phyloP scores from a whole-genome alignment of 192 early-diverging fungal genomes.

The Backusella macrospora region DNA sequence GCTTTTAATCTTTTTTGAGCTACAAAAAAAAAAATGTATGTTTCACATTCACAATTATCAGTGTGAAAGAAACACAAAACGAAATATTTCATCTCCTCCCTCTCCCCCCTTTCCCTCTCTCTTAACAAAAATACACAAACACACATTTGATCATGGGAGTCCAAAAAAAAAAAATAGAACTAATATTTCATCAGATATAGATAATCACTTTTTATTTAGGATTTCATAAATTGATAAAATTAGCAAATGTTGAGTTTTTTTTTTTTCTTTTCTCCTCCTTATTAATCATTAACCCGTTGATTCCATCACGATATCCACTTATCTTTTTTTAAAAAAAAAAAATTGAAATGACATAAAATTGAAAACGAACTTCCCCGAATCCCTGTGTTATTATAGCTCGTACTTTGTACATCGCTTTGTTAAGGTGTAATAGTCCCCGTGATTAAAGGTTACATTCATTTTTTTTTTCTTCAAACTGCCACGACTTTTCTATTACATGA shows the following conservation, averaged over 20 bases:
- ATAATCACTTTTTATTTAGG: background rate
- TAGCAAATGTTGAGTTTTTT: no score
- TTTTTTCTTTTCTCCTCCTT: no score
- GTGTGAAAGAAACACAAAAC: conserved; percentile 12
- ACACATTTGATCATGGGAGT: conserved; percentile 6
- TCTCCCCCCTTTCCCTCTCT: no score
- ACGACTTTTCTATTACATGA: conserved; percentile 10
- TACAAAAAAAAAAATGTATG: conserved; percentile 1
- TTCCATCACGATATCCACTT: no score
- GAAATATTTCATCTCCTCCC: conserved; percentile 9
- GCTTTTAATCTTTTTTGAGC: conserved; percentile 2
- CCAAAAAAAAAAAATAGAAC: conserved; percentile 3
- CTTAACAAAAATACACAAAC: conserved; percentile 5
- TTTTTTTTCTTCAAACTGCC: conserved; percentile 5
- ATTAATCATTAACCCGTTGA: no score
- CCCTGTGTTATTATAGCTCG: conserved; percentile 8
- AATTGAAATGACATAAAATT: background rate
- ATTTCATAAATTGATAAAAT: no score
- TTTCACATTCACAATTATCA: conserved; percentile 9
- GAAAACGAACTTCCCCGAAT: background rate
- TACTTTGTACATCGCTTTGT: conserved; percentile 11
- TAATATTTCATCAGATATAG: conserved; percentile 2
- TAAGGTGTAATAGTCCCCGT: conserved; percentile 1
- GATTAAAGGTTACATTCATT: conserved; percentile 5
- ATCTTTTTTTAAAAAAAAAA: background rate